Base-by-base conservation (phyloP, 1,139 yeast genomes). In the Nakaseomyces nivariensis region DNA sequence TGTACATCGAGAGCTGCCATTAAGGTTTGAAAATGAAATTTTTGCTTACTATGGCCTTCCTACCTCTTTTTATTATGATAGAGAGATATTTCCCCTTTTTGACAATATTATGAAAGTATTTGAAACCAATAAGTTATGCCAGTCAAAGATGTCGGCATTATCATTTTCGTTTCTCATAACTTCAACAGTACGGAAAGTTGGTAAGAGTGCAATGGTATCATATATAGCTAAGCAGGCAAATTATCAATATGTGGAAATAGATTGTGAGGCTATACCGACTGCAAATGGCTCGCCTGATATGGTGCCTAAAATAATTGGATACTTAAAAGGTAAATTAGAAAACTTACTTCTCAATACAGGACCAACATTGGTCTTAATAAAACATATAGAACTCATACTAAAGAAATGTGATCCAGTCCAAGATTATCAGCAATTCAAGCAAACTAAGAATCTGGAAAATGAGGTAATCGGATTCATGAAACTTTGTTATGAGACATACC, bases 221-320 rank as follows among this genome's bases (percentile, higher is more conserved):
- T 77, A 78, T 51, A 61, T 81, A 1, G 74, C 85, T 0, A 66
- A 72, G 6, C 77, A 77, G 38, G 64, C 82, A 49, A 96, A 97
- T 0, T 67, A 82, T 25, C 85, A 86, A 57, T 67, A 85, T 11
- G 70, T 85, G 43, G 86, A 80, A 48, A 67, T 92, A 13, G 95
- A 89, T 58, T 82, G 89, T 43, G 75, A 79, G 57, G 73, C 71
- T 36, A 54, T 74, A 3, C 53, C 70, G 25, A 67, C 72, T 5
- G 80, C 75, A 29, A 65, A 77, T n/a, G 67, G 81, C 7, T 76
- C 78, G 52, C 77, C 81, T 0, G 89, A 90, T 1, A 80, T 86
- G 34, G 95, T 87, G 52, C 70, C 81, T 46, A 89, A 88, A 62
- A 85, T 94, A 0, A 72, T 92, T 33, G 98, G 96, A 0, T 69